A percentile compares a stretch with the other conserved stretches of the same genome.
phyloP scores from a whole-genome alignment of 768 basidiomycete species.

The Epithele typhae region DNA sequence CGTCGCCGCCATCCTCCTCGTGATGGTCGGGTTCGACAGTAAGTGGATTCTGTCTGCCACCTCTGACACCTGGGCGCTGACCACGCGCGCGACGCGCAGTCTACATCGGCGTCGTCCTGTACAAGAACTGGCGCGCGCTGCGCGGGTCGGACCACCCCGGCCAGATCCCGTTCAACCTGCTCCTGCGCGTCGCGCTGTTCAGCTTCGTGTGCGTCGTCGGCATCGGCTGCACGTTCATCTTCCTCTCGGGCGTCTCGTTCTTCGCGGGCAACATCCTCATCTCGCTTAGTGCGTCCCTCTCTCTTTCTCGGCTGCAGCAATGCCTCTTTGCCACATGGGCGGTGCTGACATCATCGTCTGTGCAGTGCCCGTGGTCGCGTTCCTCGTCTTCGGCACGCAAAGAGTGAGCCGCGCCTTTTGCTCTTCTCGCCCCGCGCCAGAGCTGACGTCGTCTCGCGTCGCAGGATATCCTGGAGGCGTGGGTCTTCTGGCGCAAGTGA shows the following conservation, averaged over 20 bases:
- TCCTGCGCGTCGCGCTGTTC: constrained; percentile 13
- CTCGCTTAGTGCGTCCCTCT: constrained; percentile 1
- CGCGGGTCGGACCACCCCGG: constrained; percentile 12
- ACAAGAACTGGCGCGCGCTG: constrained; percentile 14
- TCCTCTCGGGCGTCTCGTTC: constrained; percentile 10
- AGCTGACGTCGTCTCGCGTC: neutral
- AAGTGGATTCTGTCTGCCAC: neutral
- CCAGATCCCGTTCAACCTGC: constrained; percentile 13
- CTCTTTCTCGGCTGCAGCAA: neutral
- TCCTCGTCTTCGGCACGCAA: constrained; percentile 14
- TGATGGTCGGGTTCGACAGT: constrained; percentile 12
- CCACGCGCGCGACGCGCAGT: constrained; percentile 4
- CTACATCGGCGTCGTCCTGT: constrained; percentile 11
- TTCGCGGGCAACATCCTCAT: constrained; percentile 13
- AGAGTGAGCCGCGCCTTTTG: neutral
- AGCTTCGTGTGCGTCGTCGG: constrained; percentile 14
- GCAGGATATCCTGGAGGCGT: constrained; percentile 11
- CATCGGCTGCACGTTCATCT: constrained; percentile 14
- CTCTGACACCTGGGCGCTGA: too few species aligned
- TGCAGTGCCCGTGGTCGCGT: constrained; percentile 13
- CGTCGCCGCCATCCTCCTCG: constrained; percentile 7
- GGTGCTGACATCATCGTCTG: neutral
- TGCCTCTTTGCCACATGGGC: neutral
- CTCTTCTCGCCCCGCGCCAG: neutral
- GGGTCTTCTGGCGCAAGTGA: constrained; percentile 13